Evolutionary conservation across 179 eudicot genomes (phyloP).

Genomic region (Spinacia oleracea): DNA sequence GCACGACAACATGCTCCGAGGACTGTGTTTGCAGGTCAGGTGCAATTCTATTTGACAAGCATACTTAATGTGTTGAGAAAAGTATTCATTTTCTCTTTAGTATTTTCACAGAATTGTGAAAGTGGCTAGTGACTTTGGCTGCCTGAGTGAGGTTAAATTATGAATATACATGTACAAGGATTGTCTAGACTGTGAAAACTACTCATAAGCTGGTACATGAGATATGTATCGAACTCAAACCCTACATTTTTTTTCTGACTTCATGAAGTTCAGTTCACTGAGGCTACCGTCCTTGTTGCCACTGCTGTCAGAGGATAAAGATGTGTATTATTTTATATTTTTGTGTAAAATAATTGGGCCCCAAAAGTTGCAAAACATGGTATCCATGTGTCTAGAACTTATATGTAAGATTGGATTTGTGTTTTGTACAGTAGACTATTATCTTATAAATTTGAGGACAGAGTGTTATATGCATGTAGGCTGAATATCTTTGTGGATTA

Average conservation of each 20-base stretch:
- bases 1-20: constrained; percentile 59
- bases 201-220: background rate
- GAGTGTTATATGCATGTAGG: too few relatives aligned
- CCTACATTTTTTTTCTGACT: background rate
- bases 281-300: background rate
- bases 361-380: too few relatives aligned
- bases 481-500: too few relatives aligned
- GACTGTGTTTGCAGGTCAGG: constrained; percentile 88
- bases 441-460: too few relatives aligned
- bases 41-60: constrained; percentile 8
- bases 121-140: background rate
- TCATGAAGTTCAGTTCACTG: background rate
- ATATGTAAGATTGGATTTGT: too few relatives aligned
- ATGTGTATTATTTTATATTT: too few relatives aligned
- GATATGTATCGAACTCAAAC: background rate
- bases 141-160: background rate
- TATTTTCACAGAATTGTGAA: background rate
- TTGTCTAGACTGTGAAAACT: background rate
- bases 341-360: too few relatives aligned
- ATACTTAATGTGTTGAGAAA: background rate
- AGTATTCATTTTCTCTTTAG: background rate
- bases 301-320: background rate
- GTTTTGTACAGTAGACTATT: too few relatives aligned
- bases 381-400: too few relatives aligned
- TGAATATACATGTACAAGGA: background rate